These are phyloP conservation scores for Nannochloris sp. DNA, from an alignment of 139 green algal genomes.

Conservation along the genomic window DNA sequence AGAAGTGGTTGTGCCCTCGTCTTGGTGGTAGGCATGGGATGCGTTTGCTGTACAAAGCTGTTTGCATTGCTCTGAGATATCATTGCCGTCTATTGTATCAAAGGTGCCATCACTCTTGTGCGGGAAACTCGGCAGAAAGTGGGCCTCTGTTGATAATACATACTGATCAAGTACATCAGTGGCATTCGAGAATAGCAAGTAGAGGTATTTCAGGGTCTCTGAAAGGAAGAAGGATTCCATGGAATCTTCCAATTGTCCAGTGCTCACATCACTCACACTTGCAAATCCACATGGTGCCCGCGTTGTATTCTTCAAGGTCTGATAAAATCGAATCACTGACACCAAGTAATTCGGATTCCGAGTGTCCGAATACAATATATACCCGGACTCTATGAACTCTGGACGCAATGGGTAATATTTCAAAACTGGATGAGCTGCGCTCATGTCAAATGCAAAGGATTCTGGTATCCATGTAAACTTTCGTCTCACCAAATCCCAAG, in stretches of 20 bases:
- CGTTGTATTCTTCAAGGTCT: conserved; percentile 30
- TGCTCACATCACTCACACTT: conserved; percentile 47
- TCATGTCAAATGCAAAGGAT: not conserved
- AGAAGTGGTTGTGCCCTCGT: too few species aligned
- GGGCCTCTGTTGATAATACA: conserved; percentile 68
- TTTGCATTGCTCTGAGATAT: too few species aligned
- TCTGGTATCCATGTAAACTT: conserved; percentile 76
- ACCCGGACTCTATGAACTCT: conserved; percentile 88
- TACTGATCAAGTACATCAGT: conserved; percentile 43
- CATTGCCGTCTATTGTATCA: too few species aligned
- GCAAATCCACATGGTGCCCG: conserved; percentile 54
- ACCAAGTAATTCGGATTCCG: conserved; percentile 13
- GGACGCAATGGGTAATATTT: conserved; percentile 61
- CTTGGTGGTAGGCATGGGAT: too few species aligned
- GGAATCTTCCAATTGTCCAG: conserved; percentile 59
- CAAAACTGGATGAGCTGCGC: conserved; percentile 9
- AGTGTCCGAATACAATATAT: conserved; percentile 58
- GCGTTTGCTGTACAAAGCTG: too few species aligned
- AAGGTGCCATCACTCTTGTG: not conserved
- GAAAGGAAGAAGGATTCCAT: conserved; percentile 88
- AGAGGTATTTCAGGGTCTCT: conserved; percentile 87
- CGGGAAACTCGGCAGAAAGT: conserved; percentile 40
- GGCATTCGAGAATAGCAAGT: conserved; percentile 53
- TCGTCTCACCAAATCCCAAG: conserved; percentile 59
- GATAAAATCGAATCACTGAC: conserved; percentile 23